Evolutionary conservation across 2,329 filamentous ascomycete genomes (phyloP).

Genomic region (Emergomyces orientalis): DNA sequence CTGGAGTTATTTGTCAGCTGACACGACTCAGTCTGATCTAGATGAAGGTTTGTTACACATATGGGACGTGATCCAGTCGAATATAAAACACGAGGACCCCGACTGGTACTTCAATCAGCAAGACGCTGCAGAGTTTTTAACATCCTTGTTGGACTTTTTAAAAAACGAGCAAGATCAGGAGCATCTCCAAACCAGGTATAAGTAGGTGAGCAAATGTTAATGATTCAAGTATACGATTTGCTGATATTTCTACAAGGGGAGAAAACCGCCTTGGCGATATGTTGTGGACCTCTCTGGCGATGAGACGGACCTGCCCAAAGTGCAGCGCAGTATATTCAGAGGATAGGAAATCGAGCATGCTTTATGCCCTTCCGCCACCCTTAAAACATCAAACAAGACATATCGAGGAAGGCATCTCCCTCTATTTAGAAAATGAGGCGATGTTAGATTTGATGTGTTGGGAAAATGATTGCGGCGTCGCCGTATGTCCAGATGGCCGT

Average conservation of each 20-base stretch:
- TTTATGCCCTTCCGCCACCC: neutral
- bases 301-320: neutral
- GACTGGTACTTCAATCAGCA: constrained; percentile 6
- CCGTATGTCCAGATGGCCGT: neutral
- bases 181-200: too few relatives aligned
- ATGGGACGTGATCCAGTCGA: neutral
- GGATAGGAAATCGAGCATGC: neutral
- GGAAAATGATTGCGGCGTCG: neutral
- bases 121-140: constrained; percentile 12
- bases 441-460: neutral
- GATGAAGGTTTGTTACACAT: neutral
- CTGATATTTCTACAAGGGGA: neutral
- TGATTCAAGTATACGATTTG: neutral
- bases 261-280: neutral
- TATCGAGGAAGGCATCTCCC: neutral
- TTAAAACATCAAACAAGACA: neutral
- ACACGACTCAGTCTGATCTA: neutral
- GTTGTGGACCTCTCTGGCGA: neutral
- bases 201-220: neutral
- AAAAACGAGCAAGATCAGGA: neutral
- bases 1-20: constrained; percentile 10
- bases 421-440: neutral
- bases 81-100: neutral
- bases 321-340: neutral
- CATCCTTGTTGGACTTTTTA: constrained; percentile 5